These are phyloP conservation scores for Parascedosporium putredinis DNA, from an alignment of 2,329 filamentous ascomycete genomes.

Conservation along the genomic window DNA sequence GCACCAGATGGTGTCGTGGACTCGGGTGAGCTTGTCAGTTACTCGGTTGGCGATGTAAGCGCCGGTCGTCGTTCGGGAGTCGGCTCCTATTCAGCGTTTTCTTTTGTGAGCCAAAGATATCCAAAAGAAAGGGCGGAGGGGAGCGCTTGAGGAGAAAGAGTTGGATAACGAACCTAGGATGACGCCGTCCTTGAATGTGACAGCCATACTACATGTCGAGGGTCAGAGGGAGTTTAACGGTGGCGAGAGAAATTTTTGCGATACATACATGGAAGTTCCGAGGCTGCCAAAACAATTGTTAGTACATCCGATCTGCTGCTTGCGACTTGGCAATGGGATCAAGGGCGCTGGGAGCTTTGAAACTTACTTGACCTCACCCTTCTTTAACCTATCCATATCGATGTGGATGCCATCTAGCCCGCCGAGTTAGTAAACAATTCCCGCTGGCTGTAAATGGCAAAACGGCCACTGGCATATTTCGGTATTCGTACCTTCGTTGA, in stretches of 20 bases:
- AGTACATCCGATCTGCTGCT: too few relatives aligned
- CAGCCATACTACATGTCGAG: constrained; percentile 89
- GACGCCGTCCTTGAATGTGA: constrained; percentile 97
- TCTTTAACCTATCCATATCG: constrained; percentile 98
- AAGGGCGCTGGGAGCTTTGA: too few relatives aligned
- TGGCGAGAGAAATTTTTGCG: constrained; percentile 17
- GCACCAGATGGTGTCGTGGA: constrained; percentile 99
- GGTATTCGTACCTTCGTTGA: constrained; percentile 52
- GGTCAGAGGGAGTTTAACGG: too few relatives aligned
- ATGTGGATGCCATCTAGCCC: constrained; percentile 99
- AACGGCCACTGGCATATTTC: too few relatives aligned
- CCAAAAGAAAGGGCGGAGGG: neutral
- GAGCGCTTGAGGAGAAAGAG: neutral
- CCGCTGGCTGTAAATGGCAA: too few relatives aligned
- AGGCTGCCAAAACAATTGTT: too few relatives aligned
- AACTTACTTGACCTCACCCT: constrained; percentile 96
- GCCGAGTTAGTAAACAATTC: too few relatives aligned
- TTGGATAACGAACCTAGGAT: constrained; percentile 65
- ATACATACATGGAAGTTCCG: constrained; percentile 86
- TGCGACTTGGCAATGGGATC: too few relatives aligned
- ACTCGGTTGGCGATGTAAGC: constrained; percentile 98
- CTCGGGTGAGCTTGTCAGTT: constrained; percentile 96
- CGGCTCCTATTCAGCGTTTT: constrained; percentile 59
- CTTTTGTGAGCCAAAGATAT: too few relatives aligned
- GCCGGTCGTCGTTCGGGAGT: constrained; percentile 94